Conservation (phyloP, 2,329 filamentous ascomycete genomes). For the Phaeosphaeriaceae sp. region DNA sequence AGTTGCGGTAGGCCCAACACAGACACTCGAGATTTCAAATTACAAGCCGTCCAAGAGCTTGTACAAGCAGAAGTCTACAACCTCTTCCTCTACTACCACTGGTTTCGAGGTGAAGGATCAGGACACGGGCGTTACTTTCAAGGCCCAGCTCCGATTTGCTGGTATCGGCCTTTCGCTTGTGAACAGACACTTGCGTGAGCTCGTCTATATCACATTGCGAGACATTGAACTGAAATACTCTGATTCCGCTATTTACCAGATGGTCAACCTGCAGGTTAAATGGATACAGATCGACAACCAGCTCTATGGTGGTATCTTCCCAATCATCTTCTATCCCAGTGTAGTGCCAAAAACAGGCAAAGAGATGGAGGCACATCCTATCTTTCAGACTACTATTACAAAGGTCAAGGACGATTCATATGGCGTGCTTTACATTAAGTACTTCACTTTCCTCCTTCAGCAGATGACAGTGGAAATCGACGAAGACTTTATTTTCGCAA, state of each 20-base stretch:
- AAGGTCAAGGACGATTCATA: slow-evolving; percentile 98
- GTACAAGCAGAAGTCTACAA: slow-evolving; percentile 71
- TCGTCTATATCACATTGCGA: slow-evolving; percentile 91
- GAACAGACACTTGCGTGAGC: slow-evolving; percentile 87
- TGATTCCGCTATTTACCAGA: slow-evolving; percentile 94
- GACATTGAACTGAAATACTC: slow-evolving; percentile 90
- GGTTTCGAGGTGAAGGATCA: slow-evolving; percentile 95
- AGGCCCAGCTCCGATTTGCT: slow-evolving; percentile 84
- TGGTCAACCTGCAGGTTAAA: slow-evolving; percentile 86
- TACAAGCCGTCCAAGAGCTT: slow-evolving; percentile 92
- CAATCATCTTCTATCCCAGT: slow-evolving; percentile 94
- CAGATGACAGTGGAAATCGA: slow-evolving; percentile 99
- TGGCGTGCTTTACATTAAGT: slow-evolving; percentile 97
- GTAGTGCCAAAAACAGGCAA: slow-evolving; percentile 97
- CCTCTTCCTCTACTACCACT: slow-evolving; percentile 65
- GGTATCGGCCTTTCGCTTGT: slow-evolving; percentile 93
- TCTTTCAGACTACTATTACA: slow-evolving; percentile 88
- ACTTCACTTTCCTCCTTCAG: slow-evolving; percentile 89
- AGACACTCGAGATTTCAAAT: slow-evolving; percentile 92
- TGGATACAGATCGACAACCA: slow-evolving; percentile 99
- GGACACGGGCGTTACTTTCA: slow-evolving; percentile 86
- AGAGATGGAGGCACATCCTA: slow-evolving; percentile 95
- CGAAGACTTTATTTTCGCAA: slow-evolving; percentile 96
- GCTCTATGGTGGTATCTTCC: slow-evolving; percentile 96
- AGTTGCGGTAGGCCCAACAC: slow-evolving; percentile 91